phyloP scores from a whole-genome alignment of 75 land plant genomes.

The Pseudotsuga menziesii region DNA sequence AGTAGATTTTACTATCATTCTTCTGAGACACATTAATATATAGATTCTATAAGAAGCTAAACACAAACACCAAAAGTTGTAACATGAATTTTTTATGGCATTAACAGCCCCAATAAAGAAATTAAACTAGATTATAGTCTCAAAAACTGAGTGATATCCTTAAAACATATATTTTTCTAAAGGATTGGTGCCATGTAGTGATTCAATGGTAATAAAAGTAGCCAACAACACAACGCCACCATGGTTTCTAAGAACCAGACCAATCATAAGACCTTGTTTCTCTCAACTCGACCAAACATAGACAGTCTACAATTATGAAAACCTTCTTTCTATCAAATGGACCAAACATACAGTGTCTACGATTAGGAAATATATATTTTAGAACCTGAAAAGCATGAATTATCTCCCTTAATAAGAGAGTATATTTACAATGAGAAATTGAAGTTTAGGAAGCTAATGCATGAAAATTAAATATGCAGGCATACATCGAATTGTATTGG shows the following conservation, averaged over 20 bases:
- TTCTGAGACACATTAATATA: background rate
- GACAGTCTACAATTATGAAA: no score
- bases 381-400: background rate
- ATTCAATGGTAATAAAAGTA: background rate
- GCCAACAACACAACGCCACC: background rate
- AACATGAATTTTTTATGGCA: background rate
- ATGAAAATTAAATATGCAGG: background rate
- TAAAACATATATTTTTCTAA: background rate
- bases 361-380: background rate
- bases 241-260: background rate
- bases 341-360: no score
- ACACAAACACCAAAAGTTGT: background rate
- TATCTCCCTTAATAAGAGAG: background rate
- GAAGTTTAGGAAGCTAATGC: background rate
- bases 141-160: background rate
- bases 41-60: background rate
- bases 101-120: background rate
- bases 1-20: slow-evolving; percentile 6
- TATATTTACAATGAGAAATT: background rate
- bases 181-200: background rate
- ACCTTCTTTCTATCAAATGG: no score
- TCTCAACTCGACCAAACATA: no score
- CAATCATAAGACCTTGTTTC: background rate
- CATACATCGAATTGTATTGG: no score
- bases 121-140: background rate